Percentiles rank a stretch among this genome's conserved stretches.
phyloP scores from a whole-genome alignment of 2,329 filamentous ascomycete genomes.

The Botrytis porri region DNA sequence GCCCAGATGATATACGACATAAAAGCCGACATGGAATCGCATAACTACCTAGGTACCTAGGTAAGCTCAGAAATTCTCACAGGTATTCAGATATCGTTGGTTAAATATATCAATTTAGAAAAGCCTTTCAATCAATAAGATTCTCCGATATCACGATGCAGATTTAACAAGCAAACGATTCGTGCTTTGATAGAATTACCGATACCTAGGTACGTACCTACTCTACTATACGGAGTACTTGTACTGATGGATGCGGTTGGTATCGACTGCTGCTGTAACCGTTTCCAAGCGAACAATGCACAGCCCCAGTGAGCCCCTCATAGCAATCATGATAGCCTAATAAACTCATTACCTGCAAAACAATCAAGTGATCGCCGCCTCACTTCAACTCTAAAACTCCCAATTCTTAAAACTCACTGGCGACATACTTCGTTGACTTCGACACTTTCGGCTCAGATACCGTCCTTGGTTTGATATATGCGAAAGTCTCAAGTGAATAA shows the following conservation, averaged over 20 bases:
- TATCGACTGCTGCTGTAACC: background rate
- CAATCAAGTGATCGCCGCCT: background rate
- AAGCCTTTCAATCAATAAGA: background rate
- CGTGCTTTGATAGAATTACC: background rate
- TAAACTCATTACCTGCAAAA: background rate
- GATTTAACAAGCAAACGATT: background rate
- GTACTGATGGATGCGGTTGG: background rate
- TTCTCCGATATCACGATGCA: background rate
- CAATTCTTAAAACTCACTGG: background rate
- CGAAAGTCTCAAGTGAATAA: background rate
- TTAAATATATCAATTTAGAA: background rate
- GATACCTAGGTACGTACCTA: background rate
- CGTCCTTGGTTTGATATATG: background rate
- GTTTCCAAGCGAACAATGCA: conserved; percentile 5
- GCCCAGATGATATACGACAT: background rate
- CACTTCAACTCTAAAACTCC: background rate
- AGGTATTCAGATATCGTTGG: background rate
- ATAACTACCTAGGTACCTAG: background rate
- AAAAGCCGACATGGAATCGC: background rate
- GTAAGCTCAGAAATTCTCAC: background rate
- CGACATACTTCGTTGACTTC: background rate
- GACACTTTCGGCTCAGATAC: background rate
- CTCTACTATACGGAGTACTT: too few species aligned
- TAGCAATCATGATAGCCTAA: conserved; percentile 2
- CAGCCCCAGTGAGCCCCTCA: background rate